phyloP scores from a whole-genome alignment of 2,329 filamentous ascomycete species.

The Microcera coccophila region DNA sequence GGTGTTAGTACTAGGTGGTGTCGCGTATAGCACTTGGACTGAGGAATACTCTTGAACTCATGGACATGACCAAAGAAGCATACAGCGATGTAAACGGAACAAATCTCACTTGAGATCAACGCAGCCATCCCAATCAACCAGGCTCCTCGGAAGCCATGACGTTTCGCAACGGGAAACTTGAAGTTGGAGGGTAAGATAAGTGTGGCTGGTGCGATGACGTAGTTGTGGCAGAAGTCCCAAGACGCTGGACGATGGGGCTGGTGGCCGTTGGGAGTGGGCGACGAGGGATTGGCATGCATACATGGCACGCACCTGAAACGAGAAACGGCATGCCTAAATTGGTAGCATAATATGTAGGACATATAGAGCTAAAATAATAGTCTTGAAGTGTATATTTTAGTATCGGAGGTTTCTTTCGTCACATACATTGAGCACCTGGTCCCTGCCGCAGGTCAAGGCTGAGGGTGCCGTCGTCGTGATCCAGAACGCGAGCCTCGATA shows the following conservation, averaged over 20 bases:
- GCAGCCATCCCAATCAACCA: too few species aligned
- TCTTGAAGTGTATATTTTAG: too few species aligned
- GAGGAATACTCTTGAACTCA: not conserved
- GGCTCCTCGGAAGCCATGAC: not conserved
- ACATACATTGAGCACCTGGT: too few species aligned
- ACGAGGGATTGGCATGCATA: not conserved
- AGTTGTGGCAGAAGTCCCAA: not conserved
- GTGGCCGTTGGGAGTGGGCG: too few species aligned
- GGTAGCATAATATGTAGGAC: too few species aligned
- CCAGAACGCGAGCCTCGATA: too few species aligned
- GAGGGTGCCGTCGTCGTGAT: too few species aligned
- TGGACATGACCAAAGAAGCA: not conserved
- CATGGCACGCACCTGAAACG: not conserved
- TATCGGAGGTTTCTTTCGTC: too few species aligned
- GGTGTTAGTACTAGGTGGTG: not conserved
- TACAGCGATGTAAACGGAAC: not conserved
- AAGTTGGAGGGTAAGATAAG: not conserved
- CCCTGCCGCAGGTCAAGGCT: too few species aligned
- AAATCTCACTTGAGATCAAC: not conserved
- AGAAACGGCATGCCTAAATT: not conserved
- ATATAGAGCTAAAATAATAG: too few species aligned
- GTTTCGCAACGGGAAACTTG: not conserved
- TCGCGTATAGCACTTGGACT: conserved; percentile 1
- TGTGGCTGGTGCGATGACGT: not conserved
- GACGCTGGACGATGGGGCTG: not conserved